phyloP scores from a whole-genome alignment of 768 basidiomycete species.

The Phaeotremella skinneri region DNA sequence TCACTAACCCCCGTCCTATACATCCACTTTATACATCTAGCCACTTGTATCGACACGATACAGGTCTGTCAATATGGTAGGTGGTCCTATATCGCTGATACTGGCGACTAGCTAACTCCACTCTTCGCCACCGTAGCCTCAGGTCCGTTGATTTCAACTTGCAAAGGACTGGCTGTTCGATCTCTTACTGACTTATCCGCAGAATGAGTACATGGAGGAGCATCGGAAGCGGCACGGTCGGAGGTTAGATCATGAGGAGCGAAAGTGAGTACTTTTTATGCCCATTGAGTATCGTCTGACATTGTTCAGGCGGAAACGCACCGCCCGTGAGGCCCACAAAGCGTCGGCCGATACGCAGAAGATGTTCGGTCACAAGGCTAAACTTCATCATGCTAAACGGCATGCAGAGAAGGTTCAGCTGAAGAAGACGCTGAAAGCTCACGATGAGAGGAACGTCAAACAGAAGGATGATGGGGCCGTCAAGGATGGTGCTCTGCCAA shows the following conservation, averaged over 20 bases:
- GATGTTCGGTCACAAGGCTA: conserved; percentile 93
- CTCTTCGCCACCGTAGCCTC: conserved; percentile 26
- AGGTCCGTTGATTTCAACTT: conserved; percentile 21
- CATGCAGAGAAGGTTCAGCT: conserved; percentile 97
- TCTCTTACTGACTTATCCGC: conserved; percentile 16
- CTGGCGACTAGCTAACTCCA: conserved; percentile 7
- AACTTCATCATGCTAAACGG: conserved; percentile 93
- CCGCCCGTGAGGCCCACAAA: conserved; percentile 55
- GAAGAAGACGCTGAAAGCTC: conserved; percentile 98
- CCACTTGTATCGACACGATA: neutral
- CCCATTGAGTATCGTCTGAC: conserved; percentile 6
- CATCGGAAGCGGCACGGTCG: conserved; percentile 95
- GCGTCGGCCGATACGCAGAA: conserved; percentile 85
- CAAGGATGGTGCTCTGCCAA: conserved; percentile 85
- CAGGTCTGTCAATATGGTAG: conserved; percentile 31
- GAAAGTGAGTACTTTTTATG: conserved; percentile 63
- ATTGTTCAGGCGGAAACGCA: conserved; percentile 52
- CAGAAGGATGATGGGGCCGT: conserved; percentile 73
- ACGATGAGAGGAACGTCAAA: conserved; percentile 98
- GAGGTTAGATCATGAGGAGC: conserved; percentile 91
- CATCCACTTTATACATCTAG: neutral
- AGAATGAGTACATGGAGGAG: conserved; percentile 99
- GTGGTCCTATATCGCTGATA: conserved; percentile 4
- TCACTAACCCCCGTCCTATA: neutral
- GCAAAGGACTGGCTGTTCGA: neutral